phyloP scores from a whole-genome alignment of 2,329 filamentous ascomycete genomes.

The Talaromyces sp. region DNA sequence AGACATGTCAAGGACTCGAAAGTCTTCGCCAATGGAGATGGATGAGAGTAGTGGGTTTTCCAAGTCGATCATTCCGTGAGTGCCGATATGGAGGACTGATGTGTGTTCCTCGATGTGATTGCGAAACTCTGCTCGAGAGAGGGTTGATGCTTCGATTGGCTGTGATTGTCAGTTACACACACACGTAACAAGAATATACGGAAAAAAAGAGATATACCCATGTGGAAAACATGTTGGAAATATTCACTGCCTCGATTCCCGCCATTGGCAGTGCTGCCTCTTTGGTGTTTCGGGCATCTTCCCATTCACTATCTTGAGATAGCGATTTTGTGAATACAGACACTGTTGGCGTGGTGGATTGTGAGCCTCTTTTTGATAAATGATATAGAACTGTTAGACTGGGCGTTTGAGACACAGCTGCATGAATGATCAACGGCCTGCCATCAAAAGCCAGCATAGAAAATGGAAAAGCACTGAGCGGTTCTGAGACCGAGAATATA shows the following conservation, averaged over 20 bases:
- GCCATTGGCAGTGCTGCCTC: slow-evolving; percentile 20
- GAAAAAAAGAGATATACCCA: slow-evolving; percentile 6
- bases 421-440: slow-evolving; percentile 17
- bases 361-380: slow-evolving; percentile 15
- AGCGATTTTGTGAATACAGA: slow-evolving; percentile 21
- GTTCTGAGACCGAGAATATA: slow-evolving; percentile 20
- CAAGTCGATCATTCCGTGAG: slow-evolving; percentile 18
- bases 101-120: slow-evolving; percentile 17
- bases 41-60: slow-evolving; percentile 20
- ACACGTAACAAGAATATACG: neutral
- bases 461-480: slow-evolving; percentile 21
- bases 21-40: slow-evolving; percentile 21
- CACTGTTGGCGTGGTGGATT: slow-evolving; percentile 15
- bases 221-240: slow-evolving; percentile 19
- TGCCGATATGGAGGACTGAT: slow-evolving; percentile 20
- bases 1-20: slow-evolving; percentile 21
- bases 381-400: slow-evolving; percentile 20
- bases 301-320: neutral
- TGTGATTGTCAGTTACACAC: neutral
- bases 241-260: slow-evolving; percentile 21
- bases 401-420: slow-evolving; percentile 19
- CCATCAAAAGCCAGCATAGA: slow-evolving; percentile 16
- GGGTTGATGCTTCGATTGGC: slow-evolving; percentile 20
- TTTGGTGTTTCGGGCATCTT: slow-evolving; percentile 2
- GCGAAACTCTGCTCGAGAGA: slow-evolving; percentile 18